Evolutionary conservation across 306 rosid species (phyloP).

Genomic region (Malus sieversii): DNA sequence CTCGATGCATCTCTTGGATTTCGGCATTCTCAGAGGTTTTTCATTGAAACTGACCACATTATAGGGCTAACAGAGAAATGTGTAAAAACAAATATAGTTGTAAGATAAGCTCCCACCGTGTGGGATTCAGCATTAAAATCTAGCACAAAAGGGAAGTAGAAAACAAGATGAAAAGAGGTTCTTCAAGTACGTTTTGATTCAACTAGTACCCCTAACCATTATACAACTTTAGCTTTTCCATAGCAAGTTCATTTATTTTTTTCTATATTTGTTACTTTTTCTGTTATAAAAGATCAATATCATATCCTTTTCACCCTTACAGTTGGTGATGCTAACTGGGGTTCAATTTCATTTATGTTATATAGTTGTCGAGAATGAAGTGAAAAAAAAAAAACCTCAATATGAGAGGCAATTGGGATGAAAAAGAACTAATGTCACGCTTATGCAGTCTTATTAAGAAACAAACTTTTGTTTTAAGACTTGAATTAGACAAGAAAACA

Average conservation of each 20-base stretch:
- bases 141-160: neutral
- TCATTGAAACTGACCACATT: constrained; percentile 1
- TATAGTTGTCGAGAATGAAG: neutral
- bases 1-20: constrained; percentile 80
- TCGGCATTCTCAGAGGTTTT: constrained; percentile 71
- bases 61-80: neutral
- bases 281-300: neutral
- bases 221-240: neutral
- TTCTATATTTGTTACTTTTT: neutral
- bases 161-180: neutral
- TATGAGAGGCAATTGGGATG: neutral
- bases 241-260: neutral
- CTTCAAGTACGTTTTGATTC: too few relatives aligned
- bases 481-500: neutral
- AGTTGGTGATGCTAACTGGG: neutral
- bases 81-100: neutral
- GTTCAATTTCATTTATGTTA: neutral
- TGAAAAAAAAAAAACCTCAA: too few relatives aligned
- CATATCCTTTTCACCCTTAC: neutral
- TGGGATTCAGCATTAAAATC: neutral
- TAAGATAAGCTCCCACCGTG: neutral
- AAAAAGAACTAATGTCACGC: neutral
- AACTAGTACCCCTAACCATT: neutral
- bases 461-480: neutral
- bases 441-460: neutral